Base-by-base conservation (phyloP, 2,329 filamentous ascomycete species). In the Gliomastix tumulicola region DNA sequence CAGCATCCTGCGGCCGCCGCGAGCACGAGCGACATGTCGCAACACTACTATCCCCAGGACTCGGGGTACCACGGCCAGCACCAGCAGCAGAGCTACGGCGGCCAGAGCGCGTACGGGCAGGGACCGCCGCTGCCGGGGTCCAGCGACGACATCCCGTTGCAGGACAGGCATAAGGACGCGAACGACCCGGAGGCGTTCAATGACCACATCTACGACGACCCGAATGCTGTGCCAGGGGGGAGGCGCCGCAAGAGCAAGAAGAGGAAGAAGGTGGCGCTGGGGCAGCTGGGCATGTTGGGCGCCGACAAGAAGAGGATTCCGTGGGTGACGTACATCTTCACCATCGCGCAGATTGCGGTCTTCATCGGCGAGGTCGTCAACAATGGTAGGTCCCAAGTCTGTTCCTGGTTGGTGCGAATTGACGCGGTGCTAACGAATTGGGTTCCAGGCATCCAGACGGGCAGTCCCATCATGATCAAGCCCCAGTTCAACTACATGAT, bases 401-500 rank as follows among this genome's bases (percentile, higher is more conserved):
- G 13, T 20, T 4, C 8, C 5, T 20, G 23, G 15, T 16, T 15
- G 10, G n/a, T 12, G 13, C 22, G 21, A 28, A 28, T 18, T 19
- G 40, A 11, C 22, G 20, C 16, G 17, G 8, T 31, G 21, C 36
- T 32, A 23, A 39, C 31, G 13, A 44, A 46, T 44, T 21, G 39
- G 3, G 15, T n/a, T 30, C 11, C 44, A 88, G 84, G 72, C 36
- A 71, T 83, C 47, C 65, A 89, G 21, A 96, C 90, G 2, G 84
- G 84, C 37, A 82, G 83, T 18, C 75, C 83, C 16, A 87, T 88
- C 53, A 75, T 80, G 65, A 89, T 80, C 36, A 76, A 90, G 38
- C 92, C 92, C 2, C 74, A 72, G 13, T 94, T 98, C 66, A 98
- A 97, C 63, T 84, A 86, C 40, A 95, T 98, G 88, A 95, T 98